Evolutionary conservation across 1,284 basidiomycete genomes (phyloP).

Genomic region (Tilletia indica): DNA sequence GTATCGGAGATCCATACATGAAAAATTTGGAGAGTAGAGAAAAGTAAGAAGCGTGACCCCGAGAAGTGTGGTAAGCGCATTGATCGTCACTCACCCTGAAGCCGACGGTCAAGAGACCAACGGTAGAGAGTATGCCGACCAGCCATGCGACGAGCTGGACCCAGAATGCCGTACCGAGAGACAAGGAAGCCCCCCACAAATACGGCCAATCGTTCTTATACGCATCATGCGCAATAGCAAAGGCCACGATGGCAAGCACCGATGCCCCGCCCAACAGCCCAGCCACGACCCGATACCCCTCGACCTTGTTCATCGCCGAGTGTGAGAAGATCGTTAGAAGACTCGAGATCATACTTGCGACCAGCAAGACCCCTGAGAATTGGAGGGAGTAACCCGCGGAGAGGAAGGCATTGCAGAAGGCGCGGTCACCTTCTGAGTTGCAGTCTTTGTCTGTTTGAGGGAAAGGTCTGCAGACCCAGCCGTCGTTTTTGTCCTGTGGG

Average conservation of each 20-base stretch:
- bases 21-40: background rate
- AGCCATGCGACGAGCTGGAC: slow-evolving; percentile 6
- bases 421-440: slow-evolving; percentile 6
- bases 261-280: background rate
- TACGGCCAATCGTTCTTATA: slow-evolving; percentile 11
- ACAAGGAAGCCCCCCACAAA: background rate
- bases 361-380: background rate
- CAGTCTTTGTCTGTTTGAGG: slow-evolving; percentile 13
- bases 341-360: background rate
- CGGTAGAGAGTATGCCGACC: background rate
- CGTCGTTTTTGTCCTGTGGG: background rate
- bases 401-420: slow-evolving; percentile 18
- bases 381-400: slow-evolving; percentile 11
- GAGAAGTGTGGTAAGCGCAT: no score
- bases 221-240: slow-evolving; percentile 11
- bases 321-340: background rate
- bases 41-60: background rate
- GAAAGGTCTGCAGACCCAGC: slow-evolving; percentile 10
- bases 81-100: background rate
- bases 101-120: background rate
- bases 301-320: slow-evolving; percentile 13
- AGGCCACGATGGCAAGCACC: slow-evolving; percentile 2
- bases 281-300: slow-evolving; percentile 5
- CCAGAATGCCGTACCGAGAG: slow-evolving; percentile 2
- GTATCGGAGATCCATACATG: background rate